Conservation (phyloP, 768 basidiomycete genomes). For the Lentinula edodes region DNA sequence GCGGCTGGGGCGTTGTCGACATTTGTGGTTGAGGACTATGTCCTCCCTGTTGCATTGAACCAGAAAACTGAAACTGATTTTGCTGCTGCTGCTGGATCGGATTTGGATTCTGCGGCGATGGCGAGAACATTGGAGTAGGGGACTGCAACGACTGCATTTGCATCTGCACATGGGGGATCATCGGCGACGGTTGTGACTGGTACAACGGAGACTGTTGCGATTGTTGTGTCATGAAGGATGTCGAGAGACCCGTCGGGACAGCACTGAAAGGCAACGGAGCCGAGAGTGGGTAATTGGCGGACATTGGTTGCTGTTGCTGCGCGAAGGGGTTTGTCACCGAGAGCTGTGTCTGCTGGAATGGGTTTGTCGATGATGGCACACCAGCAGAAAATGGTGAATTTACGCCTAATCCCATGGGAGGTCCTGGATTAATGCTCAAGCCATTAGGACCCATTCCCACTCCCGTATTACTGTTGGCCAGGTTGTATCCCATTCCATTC, state of each 20-base stretch:
- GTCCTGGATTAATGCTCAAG: conserved; percentile 10
- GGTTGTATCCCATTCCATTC: not conserved
- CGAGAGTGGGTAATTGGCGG: not conserved
- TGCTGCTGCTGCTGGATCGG: conserved; percentile 14
- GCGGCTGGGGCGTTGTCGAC: conserved; percentile 15
- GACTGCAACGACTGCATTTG: conserved; percentile 14
- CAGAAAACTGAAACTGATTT: not conserved
- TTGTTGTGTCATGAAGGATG: conserved; percentile 22
- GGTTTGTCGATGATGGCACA: conserved; percentile 15
- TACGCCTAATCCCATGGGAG: conserved; percentile 15
- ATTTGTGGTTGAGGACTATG: conserved; percentile 30
- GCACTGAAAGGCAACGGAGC: not conserved
- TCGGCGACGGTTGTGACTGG: conserved; percentile 4
- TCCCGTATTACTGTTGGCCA: not conserved
- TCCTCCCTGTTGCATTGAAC: conserved; percentile 26
- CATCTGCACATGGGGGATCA: conserved; percentile 1
- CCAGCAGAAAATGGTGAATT: conserved; percentile 16
- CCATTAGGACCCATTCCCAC: conserved; percentile 3
- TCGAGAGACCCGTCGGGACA: conserved; percentile 10
- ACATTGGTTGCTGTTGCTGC: conserved; percentile 11
- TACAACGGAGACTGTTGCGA: conserved; percentile 13
- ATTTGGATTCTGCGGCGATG: conserved; percentile 15
- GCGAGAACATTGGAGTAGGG: conserved; percentile 14
- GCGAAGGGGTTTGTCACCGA: conserved; percentile 12
- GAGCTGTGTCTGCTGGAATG: conserved; percentile 19